A percentile compares a stretch with the other conserved stretches of the same genome.
phyloP scores from a whole-genome alignment of 2,329 filamentous ascomycete genomes.

The Arthrocladium fulminans region DNA sequence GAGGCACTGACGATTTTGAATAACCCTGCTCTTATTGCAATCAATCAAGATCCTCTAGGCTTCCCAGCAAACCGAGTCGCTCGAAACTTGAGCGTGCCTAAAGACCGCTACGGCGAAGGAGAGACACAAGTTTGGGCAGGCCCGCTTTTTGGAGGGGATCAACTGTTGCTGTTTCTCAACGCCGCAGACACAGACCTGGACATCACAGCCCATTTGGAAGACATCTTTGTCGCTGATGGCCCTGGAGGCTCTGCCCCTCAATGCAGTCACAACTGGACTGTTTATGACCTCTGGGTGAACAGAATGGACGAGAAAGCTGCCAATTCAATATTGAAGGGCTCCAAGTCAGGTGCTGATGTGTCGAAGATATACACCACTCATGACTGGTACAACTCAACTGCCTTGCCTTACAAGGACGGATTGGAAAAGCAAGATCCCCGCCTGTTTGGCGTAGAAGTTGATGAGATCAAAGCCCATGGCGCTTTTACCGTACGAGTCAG shows the following conservation, averaged over 20 bases:
- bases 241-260: slow-evolving; percentile 35
- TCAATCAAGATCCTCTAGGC: slow-evolving; percentile 40
- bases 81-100: slow-evolving; percentile 35
- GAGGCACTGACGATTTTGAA: slow-evolving; percentile 37
- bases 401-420: no score
- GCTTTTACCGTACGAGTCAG: no score
- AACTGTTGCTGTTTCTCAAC: slow-evolving; percentile 45
- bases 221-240: slow-evolving; percentile 45
- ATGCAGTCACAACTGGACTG: slow-evolving; percentile 39
- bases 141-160: slow-evolving; percentile 37
- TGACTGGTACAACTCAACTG: no score
- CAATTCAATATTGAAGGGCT: slow-evolving; percentile 36
- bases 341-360: no score
- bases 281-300: slow-evolving; percentile 48
- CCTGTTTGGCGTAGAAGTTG: no score
- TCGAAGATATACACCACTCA: no score
- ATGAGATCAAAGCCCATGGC: no score
- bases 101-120: slow-evolving; percentile 36
- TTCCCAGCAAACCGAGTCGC: slow-evolving; percentile 37
- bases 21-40: slow-evolving; percentile 41
- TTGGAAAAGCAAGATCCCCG: no score
- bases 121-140: slow-evolving; percentile 45
- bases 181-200: slow-evolving; percentile 34
- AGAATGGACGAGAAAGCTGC: slow-evolving; percentile 43
- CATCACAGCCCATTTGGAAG: slow-evolving; percentile 44